phyloP scores from a whole-genome alignment of 108 stramenopile genomes.

The Licmophora abbreviata region DNA sequence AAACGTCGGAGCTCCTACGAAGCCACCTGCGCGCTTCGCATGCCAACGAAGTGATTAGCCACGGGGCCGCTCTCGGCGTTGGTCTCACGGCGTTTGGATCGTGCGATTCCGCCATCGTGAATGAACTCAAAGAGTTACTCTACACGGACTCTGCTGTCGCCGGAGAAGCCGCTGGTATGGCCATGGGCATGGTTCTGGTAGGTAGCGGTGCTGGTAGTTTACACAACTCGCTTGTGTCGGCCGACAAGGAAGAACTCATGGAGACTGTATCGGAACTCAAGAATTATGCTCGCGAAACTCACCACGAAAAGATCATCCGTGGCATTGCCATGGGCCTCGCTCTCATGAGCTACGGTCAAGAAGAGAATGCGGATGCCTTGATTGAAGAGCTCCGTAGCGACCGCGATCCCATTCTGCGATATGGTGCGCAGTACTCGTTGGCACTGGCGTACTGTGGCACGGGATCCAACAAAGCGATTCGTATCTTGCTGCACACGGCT shows the following conservation, averaged over 20 bases:
- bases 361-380: slow-evolving; percentile 92
- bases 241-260: slow-evolving; percentile 54
- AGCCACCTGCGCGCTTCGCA: slow-evolving; percentile 74
- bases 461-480: slow-evolving; percentile 92
- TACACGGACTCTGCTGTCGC: slow-evolving; percentile 96
- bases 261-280: slow-evolving; percentile 85
- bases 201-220: slow-evolving; percentile 85
- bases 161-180: slow-evolving; percentile 97
- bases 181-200: slow-evolving; percentile 95
- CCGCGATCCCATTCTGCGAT: slow-evolving; percentile 96
- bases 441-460: slow-evolving; percentile 98
- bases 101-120: slow-evolving; percentile 70
- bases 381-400: slow-evolving; percentile 94
- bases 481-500: slow-evolving; percentile 94
- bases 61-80: slow-evolving; percentile 97
- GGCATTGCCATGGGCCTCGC: slow-evolving; percentile 94
- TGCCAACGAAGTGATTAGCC: slow-evolving; percentile 93
- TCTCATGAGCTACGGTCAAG: slow-evolving; percentile 91
- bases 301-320: slow-evolving; percentile 99
- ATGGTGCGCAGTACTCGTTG: slow-evolving; percentile 95
- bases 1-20: slow-evolving; percentile 64
- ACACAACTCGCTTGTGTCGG: slow-evolving; percentile 35
- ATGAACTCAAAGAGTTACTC: slow-evolving; percentile 90
- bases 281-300: slow-evolving; percentile 93
- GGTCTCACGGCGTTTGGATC: slow-evolving; percentile 96